Conservation (phyloP, 495 filamentous ascomycete species). For the Aspergillus coremiiformis region DNA sequence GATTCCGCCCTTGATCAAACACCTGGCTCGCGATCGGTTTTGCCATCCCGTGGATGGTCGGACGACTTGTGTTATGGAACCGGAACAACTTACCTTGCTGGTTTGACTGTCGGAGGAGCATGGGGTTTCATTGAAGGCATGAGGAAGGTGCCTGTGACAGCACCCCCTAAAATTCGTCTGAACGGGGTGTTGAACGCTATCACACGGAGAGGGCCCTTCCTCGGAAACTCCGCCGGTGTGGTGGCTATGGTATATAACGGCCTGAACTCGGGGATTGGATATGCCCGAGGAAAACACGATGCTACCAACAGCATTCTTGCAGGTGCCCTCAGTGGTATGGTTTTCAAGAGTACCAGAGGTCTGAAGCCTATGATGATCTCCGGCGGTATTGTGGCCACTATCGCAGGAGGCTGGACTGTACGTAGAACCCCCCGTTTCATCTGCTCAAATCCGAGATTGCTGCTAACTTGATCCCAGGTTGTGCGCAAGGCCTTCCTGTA, state of each 20-base stretch:
- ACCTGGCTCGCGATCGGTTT: conserved; percentile 74
- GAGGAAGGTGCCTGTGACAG: conserved; percentile 57
- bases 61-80: conserved; percentile 98
- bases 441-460: not conserved
- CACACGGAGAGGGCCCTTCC: conserved; percentile 87
- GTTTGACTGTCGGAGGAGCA: conserved; percentile 74
- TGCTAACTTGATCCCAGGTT: conserved; percentile 42
- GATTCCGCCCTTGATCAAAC: conserved; percentile 81
- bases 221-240: conserved; percentile 91
- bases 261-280: conserved; percentile 84
- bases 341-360: conserved; percentile 94
- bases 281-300: conserved; percentile 83
- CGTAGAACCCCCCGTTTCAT: conserved; percentile 25
- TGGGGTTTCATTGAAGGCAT: conserved; percentile 91
- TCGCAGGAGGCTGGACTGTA: conserved; percentile 87
- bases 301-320: conserved; percentile 78
- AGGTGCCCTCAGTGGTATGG: conserved; percentile 77
- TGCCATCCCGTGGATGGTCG: conserved; percentile 93
- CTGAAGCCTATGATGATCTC: conserved; percentile 88
- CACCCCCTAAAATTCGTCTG: conserved; percentile 81
- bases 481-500: conserved; percentile 51
- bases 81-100: conserved; percentile 84
- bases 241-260: conserved; percentile 93
- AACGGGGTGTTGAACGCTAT: conserved; percentile 92
- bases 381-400: conserved; percentile 72